A percentile compares a stretch with the other conserved stretches of the same genome.
Evolutionary conservation across 176 grass and related monocot genomes (phyloP).

Genomic region (Pontederia paniculata): DNA sequence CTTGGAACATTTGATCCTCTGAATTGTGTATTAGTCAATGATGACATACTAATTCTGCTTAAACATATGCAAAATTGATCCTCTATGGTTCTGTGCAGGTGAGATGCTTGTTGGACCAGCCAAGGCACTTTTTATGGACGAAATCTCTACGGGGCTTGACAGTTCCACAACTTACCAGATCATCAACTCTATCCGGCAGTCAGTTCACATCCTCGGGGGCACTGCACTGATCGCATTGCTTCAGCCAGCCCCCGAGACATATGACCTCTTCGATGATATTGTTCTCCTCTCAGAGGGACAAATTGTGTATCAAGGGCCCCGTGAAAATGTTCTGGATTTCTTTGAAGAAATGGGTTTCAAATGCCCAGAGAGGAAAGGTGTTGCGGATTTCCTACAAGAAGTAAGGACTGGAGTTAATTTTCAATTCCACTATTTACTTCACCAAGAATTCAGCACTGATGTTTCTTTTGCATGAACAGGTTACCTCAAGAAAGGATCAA

Average conservation of each 20-base stretch:
- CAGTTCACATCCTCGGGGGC: slow-evolving; percentile 71
- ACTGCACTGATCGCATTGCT: slow-evolving; percentile 85
- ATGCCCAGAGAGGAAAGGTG: slow-evolving; percentile 88
- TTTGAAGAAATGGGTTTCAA: slow-evolving; percentile 80
- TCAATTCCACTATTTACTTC: not conserved
- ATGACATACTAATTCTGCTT: not conserved
- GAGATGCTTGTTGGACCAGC: slow-evolving; percentile 97
- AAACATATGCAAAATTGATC: not conserved
- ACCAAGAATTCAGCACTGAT: slow-evolving; percentile 13
- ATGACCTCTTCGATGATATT: slow-evolving; percentile 77
- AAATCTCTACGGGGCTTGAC: slow-evolving; percentile 86
- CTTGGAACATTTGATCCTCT: too few species aligned
- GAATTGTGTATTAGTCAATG: not conserved
- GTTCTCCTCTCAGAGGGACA: slow-evolving; percentile 78
- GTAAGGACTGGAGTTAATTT: slow-evolving; percentile 28
- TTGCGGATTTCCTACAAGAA: slow-evolving; percentile 93
- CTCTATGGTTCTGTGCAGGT: slow-evolving; percentile 28
- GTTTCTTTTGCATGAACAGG: slow-evolving; percentile 33
- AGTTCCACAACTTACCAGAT: slow-evolving; percentile 95
- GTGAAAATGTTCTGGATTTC: slow-evolving; percentile 68
- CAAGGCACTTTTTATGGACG: slow-evolving; percentile 93
- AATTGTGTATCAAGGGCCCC: slow-evolving; percentile 86
- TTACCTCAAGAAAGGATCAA: slow-evolving; percentile 94
- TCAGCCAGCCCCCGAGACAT: slow-evolving; percentile 90
- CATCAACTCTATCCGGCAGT: slow-evolving; percentile 72